Evolutionary conservation across 2,329 filamentous ascomycete genomes (phyloP).

Genomic region (Clathrospora elynae): DNA sequence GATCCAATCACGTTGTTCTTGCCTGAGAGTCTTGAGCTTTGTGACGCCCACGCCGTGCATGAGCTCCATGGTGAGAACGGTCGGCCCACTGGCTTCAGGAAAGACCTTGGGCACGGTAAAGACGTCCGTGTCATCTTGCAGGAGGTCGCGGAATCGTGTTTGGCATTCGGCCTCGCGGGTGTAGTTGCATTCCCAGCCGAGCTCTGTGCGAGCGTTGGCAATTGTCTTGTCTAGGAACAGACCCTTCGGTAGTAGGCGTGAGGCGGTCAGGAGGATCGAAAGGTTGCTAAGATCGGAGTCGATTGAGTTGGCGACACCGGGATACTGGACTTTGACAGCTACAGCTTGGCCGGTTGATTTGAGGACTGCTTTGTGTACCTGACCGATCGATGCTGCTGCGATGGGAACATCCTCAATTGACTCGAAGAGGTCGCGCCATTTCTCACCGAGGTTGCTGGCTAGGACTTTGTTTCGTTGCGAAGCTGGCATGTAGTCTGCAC

Average conservation of each 20-base stretch:
- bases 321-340: conserved; percentile 97
- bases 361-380: conserved; percentile 86
- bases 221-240: conserved; percentile 97
- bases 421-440: conserved; percentile 83
- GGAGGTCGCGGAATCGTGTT: conserved; percentile 73
- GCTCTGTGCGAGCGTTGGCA: conserved; percentile 86
- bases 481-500: conserved; percentile 96
- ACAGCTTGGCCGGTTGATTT: conserved; percentile 75
- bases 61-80: conserved; percentile 91
- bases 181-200: conserved; percentile 98
- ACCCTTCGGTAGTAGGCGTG: conserved; percentile 85
- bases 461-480: conserved; percentile 90
- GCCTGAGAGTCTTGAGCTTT: conserved; percentile 73
- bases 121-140: conserved; percentile 72
- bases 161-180: conserved; percentile 83
- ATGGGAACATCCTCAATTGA: conserved; percentile 91
- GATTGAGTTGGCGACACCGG: conserved; percentile 92
- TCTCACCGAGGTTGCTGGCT: conserved; percentile 72
- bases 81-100: conserved; percentile 76
- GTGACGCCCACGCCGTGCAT: conserved; percentile 88
- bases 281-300: conserved; percentile 96
- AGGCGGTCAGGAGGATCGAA: conserved; percentile 86
- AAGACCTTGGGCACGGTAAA: conserved; percentile 83
- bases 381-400: conserved; percentile 94
- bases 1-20: conserved; percentile 92